These are phyloP conservation scores for Choricystis sp. DNA, from an alignment of 139 green algal genomes.

Conservation along the genomic window DNA sequence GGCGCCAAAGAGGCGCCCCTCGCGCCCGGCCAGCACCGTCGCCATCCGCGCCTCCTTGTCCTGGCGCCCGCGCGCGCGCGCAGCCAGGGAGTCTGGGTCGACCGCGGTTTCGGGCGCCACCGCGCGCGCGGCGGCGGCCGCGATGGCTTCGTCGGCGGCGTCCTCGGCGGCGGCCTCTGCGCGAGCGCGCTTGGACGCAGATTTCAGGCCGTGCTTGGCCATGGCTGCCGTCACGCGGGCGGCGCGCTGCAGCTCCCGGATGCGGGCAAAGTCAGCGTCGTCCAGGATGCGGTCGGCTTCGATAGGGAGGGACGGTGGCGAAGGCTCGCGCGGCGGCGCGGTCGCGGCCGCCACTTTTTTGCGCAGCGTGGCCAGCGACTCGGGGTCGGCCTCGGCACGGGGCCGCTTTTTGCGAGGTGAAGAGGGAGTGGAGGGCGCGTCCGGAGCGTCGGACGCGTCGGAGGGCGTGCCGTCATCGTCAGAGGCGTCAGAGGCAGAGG, in stretches of 20 bases:
- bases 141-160: neutral
- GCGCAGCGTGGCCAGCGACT: conserved; percentile 10
- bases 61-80: neutral
- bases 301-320: conserved; percentile 16
- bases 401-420: conserved; percentile 12
- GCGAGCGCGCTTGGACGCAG: neutral
- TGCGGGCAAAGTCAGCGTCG: conserved; percentile 71
- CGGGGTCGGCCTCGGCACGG: conserved; percentile 20
- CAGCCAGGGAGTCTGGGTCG: neutral
- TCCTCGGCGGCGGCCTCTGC: neutral
- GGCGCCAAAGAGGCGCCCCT: neutral
- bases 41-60: neutral
- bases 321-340: neutral
- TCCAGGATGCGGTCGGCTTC: conserved; percentile 63
- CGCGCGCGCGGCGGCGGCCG: too few species aligned
- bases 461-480: conserved; percentile 3
- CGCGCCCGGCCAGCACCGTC: neutral
- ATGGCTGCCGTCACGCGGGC: conserved; percentile 49
- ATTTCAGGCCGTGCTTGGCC: conserved; percentile 1
- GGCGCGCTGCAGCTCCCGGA: conserved; percentile 33
- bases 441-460: neutral
- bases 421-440: neutral
- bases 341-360: neutral
- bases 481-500: conserved; percentile 17
- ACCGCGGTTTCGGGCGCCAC: neutral